Evolutionary conservation across 2,329 filamentous ascomycete genomes (phyloP).

Genomic region (Sclerotinia glacialis): DNA sequence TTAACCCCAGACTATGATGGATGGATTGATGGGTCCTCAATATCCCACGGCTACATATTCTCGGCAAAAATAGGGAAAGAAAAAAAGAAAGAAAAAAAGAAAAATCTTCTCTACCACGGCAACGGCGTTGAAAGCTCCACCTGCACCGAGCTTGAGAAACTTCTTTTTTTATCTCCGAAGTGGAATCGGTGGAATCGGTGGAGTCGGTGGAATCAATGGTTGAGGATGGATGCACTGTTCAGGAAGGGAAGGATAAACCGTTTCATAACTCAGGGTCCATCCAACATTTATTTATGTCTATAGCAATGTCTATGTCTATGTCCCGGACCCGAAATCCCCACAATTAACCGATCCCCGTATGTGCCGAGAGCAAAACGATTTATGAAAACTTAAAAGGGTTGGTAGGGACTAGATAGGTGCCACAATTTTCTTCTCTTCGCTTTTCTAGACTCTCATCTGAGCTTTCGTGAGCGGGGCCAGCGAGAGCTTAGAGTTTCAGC

Average conservation of each 20-base stretch:
- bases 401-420: no score
- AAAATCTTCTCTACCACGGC: constrained; percentile 19
- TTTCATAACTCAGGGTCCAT: constrained; percentile 4
- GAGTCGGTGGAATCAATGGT: neutral
- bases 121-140: constrained; percentile 8
- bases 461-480: neutral
- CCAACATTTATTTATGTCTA: neutral
- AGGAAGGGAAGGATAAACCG: no score
- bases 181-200: neutral
- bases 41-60: neutral
- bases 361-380: neutral
- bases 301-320: no score
- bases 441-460: neutral
- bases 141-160: constrained; percentile 5
- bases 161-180: constrained; percentile 1
- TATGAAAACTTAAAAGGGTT: no score
- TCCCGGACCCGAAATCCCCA: neutral
- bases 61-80: neutral
- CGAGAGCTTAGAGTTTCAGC: neutral
- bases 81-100: neutral
- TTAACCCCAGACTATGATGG: constrained; percentile 13
- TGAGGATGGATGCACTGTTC: neutral
- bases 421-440: neutral
- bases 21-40: neutral
- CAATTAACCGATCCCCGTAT: neutral